Base-by-base conservation (phyloP, 345 rosid species). In the Pugionium cornutum region DNA sequence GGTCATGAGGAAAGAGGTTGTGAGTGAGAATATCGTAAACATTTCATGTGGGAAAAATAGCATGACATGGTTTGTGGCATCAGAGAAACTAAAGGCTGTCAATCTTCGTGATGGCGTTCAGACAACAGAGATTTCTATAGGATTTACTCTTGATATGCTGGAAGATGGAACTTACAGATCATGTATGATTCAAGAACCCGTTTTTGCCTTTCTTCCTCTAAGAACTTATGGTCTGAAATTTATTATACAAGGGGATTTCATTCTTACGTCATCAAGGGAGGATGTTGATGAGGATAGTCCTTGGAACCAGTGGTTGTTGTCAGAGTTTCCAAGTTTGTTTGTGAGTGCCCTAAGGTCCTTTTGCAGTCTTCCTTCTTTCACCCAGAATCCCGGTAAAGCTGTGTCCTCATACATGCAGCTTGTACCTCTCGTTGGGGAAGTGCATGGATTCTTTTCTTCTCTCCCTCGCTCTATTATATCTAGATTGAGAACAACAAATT, bases 211-310 rank as follows among this genome's bases (percentile, higher is more conserved):
- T 82, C 98, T 92, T 77, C 98, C 98, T 70, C 71, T 92, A 18
- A 82, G 98, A 81, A 85, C 94, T 18, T 92, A 92, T 55, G 98
- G 98, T 66, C 76, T 92, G 67, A 92, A 89, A 78, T 92, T 92
- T 74, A 89, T 92, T 71, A 79, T 92, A 51, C 97, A 92, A 79
- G 98, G 96, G 40, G 98, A 89, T 82, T 92, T 92, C 77, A 79
- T 86, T 74, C 97, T 92, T 60, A 89, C 98, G n/a, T 87, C 98
- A 65, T 92, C 98, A 37, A 83, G 98, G 76, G 97, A 92, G 79
- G 98, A 92, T 77, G 97, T 89, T 70, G 98, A 92, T 65, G 91
- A 79, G 68, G 80, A 88, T 83, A 85, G 88, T 77, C 83, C 94
- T 57, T 92, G 98, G 98, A 92, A 92, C 73, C 91, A 92, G 81